Evolutionary conservation across 2,329 filamentous ascomycete species (phyloP).

Genomic region (Coleophoma crateriformis): DNA sequence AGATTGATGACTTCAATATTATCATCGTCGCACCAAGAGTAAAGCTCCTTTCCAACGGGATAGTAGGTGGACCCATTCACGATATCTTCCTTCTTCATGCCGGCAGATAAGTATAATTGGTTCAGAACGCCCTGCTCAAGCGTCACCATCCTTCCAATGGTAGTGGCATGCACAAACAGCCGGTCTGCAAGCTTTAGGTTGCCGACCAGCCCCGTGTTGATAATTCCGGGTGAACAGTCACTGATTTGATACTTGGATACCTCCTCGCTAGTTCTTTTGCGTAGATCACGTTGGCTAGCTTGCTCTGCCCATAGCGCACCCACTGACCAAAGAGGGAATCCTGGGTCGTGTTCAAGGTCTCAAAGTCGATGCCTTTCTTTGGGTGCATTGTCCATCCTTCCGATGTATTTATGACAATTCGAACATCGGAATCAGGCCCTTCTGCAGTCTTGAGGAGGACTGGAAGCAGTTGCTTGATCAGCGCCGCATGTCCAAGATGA

Average conservation of each 20-base stretch:
- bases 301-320: conserved; percentile 34
- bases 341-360: conserved; percentile 8
- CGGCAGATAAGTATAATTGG: neutral
- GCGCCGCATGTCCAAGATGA: conserved; percentile 39
- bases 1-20: too few species aligned
- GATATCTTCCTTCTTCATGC: neutral
- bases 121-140: neutral
- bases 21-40: too few species aligned
- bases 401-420: conserved; percentile 14
- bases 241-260: conserved; percentile 28
- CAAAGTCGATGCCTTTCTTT: conserved; percentile 19
- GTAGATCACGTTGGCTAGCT: conserved; percentile 40
- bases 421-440: conserved; percentile 1
- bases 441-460: conserved; percentile 20
- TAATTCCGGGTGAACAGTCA: conserved; percentile 33
- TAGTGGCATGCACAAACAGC: neutral
- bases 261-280: conserved; percentile 31
- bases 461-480: conserved; percentile 31
- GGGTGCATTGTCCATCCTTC: neutral
- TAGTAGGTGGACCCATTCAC: neutral
- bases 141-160: neutral
- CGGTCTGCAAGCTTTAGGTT: neutral
- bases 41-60: neutral
- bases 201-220: neutral
- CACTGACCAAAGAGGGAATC: neutral